Base-by-base conservation (phyloP, 2,329 filamentous ascomycete species). In the Pseudogymnoascus verrucosus region DNA sequence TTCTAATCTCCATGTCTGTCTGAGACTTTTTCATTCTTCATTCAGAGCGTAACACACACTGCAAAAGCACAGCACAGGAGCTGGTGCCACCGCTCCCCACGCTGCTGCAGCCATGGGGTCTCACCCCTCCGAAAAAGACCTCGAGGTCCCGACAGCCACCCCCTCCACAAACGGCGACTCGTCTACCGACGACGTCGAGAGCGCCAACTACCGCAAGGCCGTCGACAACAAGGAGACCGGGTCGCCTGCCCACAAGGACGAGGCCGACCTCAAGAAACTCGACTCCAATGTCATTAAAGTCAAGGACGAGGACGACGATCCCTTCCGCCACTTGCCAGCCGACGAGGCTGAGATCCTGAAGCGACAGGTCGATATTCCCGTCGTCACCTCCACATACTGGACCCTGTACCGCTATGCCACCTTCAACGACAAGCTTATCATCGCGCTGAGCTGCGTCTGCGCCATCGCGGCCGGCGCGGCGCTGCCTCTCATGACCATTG, bases 271-370 rank as follows among this genome's bases (percentile, higher is more conserved):
- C 63, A 60, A 65, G 14, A 73, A 72, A 60, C n/a, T 68, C 19
- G 71, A 74, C 47, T 72, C 73, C 4, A 69, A 70, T 39, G 65
- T 70, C 16, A 69, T 75, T 51, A 71, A 75, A 57, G 71, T 75
- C 54, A 70, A 69, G 31, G 65, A 69, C 28, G 71, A 78, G 3
- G 78, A 83, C 62, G 78, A 80, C 39, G 82, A 86, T 69, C 77
- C 83, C 3, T 86, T 84, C 71, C 77, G 78, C 26, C 84, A 90
- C 72, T 78, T 93, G 3, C 83, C 88, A 1, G 75, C 82, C 7
- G 72, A 87, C 64, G 88, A 93, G 75, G 86, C 82, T 62, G 78
- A 81, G 19, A 83, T 93, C 62, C 76, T 95, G 65, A 86, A 82
- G 73, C 80, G 78, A 64, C 90, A 95, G 76, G 80, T 92, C 66